These are phyloP conservation scores for Komagataella kurtzmanii DNA, from an alignment of 805 yeast genomes.

Conservation along the genomic window DNA sequence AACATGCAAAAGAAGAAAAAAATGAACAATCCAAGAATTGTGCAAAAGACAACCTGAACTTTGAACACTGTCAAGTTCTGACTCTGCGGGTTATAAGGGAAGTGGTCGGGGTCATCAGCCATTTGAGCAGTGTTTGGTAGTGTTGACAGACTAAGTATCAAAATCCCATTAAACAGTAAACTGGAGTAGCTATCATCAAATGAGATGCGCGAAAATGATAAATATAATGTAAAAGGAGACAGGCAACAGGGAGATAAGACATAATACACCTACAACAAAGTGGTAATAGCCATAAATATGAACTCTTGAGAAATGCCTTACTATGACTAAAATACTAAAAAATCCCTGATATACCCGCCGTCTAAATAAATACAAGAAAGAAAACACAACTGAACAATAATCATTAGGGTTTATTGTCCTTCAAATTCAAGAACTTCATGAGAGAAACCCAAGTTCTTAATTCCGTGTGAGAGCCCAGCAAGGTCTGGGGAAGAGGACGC, in stretches of 20 bases:
- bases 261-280: neutral
- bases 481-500: neutral
- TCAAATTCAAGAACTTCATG: neutral
- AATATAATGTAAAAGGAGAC: no score
- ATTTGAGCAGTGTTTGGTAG: neutral
- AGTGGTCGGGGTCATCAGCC: neutral
- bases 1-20: conserved; percentile 35
- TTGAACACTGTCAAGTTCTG: conserved; percentile 42
- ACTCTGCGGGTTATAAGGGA: conserved; percentile 21
- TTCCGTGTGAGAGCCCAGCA: neutral
- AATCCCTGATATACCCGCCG: neutral
- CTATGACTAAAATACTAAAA: neutral
- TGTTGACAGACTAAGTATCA: neutral
- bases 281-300: neutral
- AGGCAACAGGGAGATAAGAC: no score
- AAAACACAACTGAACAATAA: neutral
- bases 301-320: neutral
- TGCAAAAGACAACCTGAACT: conserved; percentile 37
- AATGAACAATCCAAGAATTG: conserved; percentile 29
- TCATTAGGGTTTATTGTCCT: neutral
- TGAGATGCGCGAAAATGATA: no score
- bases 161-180: neutral
- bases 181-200: no score
- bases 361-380: neutral
- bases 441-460: neutral